Conservation (phyloP, 2,329 filamentous ascomycete genomes). For the Stagonosporopsis chrysanthemi region DNA sequence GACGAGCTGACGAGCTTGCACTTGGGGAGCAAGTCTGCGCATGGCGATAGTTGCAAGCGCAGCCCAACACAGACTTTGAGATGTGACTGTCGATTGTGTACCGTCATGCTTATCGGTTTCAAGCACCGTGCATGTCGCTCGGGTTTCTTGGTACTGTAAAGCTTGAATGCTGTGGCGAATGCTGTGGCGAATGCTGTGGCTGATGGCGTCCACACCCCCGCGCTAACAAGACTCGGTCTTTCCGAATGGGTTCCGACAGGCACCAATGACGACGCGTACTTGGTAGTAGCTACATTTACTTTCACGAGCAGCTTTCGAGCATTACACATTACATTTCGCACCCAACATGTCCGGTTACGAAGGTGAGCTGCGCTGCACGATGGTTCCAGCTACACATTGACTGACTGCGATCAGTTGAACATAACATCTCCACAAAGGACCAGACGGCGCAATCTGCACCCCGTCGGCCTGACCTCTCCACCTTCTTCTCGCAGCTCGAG, state of each 20-base stretch:
- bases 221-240: conserved; percentile 1
- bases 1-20: background rate
- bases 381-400: conserved; percentile 16
- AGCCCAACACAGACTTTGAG: background rate
- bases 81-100: background rate
- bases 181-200: no score
- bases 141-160: background rate
- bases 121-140: conserved; percentile 2
- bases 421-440: conserved; percentile 54
- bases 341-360: conserved; percentile 57
- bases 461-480: conserved; percentile 69
- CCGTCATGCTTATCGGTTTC: background rate
- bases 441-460: conserved; percentile 48
- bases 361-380: conserved; percentile 39
- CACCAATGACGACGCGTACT: conserved; percentile 21
- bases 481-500: conserved; percentile 70
- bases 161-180: conserved; percentile 1
- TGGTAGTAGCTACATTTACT: conserved; percentile 9
- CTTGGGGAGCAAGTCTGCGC: background rate
- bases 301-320: conserved; percentile 1
- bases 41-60: background rate
- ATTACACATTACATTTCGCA: conserved; percentile 4
- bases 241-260: conserved; percentile 11
- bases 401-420: conserved; percentile 54
- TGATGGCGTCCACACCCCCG: conserved; percentile 1